Percentiles rank a stretch among this genome's conserved stretches.
Evolutionary conservation across 495 filamentous ascomycete species (phyloP).

Genomic region (Penicillium coffeae): DNA sequence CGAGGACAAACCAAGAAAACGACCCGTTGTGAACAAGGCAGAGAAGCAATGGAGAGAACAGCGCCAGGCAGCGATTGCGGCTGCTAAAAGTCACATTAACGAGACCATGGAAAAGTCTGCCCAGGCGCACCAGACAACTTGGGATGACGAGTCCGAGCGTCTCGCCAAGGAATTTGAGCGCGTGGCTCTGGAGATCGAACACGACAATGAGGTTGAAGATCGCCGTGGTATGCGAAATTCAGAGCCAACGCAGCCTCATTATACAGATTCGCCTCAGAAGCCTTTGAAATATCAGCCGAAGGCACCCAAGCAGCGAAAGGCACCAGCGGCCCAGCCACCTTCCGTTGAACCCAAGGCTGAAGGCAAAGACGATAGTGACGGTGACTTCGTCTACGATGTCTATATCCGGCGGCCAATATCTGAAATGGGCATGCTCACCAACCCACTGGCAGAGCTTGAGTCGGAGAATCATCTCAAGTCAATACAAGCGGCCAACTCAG

Average conservation of each 20-base stretch:
- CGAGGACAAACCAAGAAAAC: slow-evolving; percentile 27
- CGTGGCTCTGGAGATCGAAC: slow-evolving; percentile 43
- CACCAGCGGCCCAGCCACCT: slow-evolving; percentile 10
- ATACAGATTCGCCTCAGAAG: slow-evolving; percentile 17
- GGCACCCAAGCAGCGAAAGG: slow-evolving; percentile 29
- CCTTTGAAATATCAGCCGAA: slow-evolving; percentile 38
- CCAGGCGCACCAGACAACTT: slow-evolving; percentile 29
- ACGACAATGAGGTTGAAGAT: slow-evolving; percentile 17
- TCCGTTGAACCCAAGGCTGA: background rate
- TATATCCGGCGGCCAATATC: slow-evolving; percentile 51
- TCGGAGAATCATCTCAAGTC: slow-evolving; percentile 29
- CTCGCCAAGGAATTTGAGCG: slow-evolving; percentile 45
- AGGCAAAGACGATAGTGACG: slow-evolving; percentile 37
- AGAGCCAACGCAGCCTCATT: background rate
- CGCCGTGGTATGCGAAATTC: background rate
- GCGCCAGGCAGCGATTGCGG: slow-evolving; percentile 33
- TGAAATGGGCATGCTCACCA: slow-evolving; percentile 24
- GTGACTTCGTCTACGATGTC: slow-evolving; percentile 62
- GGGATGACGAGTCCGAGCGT: slow-evolving; percentile 43
- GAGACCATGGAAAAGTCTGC: slow-evolving; percentile 33
- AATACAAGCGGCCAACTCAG: slow-evolving; percentile 30
- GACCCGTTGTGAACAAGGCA: slow-evolving; percentile 43
- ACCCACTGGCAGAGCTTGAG: slow-evolving; percentile 30
- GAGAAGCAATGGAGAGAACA: slow-evolving; percentile 42
- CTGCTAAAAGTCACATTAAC: slow-evolving; percentile 38